Base-by-base conservation (phyloP, 192 early-diverging fungal species). In the Phycomyces nitens region DNA sequence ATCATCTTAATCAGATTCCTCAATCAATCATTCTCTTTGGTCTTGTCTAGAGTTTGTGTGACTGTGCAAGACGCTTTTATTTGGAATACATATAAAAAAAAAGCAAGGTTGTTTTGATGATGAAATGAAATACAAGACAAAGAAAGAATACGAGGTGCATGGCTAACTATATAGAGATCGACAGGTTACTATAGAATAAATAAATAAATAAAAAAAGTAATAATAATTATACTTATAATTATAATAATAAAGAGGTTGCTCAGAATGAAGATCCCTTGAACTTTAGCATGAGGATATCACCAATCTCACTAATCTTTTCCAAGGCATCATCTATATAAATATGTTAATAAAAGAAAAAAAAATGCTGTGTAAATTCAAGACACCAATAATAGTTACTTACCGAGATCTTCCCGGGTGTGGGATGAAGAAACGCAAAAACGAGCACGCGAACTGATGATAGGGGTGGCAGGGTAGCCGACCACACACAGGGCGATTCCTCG, bases 381-480 rank as follows among this genome's bases (percentile, higher is more conserved):
- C n/a, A n/a, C n/a, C n/a, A n/a, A n/a, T n/a, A n/a, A n/a, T n/a
- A n/a, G n/a, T n/a, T n/a, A 47, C 53, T 58, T 61, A 67, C 65
- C 71, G 18, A 99, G 72, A 71, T 99, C 96, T 65, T 93, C 92
- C 69, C 89, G 87, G 1, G 93, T 93, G 63, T 99, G 96, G n/a
- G 95, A 85, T 0, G 95, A 91, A 56, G 87, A 89, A 55, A 99
- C 79, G 77, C 96, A 99, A 85, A 99, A 95, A 52, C 96, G 80
- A 39, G 96, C 95, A 52, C 96, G 84, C 3, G 88, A 88, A 0
- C 92, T 92, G 65, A 99, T 93, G 61, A 97, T 96, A n/a, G 97
- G 94, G 5, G 97, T 99, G 11, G 95, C 97, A 3, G 95, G 97
- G 74, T 96, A 95, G 43, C 92, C 94, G 3, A 99, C 97, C 0